Evolutionary conservation across 441 rosid species (phyloP), one percentile per base, ranked within the genome.

Genomic region (Pelargonium cotyledonis): DNA sequence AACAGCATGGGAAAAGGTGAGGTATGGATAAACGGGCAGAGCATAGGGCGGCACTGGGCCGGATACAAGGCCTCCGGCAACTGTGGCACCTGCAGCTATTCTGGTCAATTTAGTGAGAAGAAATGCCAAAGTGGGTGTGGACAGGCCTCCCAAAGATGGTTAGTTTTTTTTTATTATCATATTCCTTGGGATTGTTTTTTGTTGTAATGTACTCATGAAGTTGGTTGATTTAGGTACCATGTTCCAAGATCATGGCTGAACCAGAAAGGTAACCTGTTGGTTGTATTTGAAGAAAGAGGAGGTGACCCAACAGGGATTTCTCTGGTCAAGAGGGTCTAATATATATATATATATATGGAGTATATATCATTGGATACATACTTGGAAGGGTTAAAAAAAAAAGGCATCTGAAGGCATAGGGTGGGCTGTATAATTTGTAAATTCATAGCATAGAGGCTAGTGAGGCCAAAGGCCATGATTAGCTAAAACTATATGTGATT

Each of bases 1-100:
- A 76, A 82, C 74, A 82, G 85, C 78, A 88, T 88, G 90, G 89
- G 89, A 16, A 88, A 88, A 72, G 93, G 93, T 58, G 84, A 83
- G 73, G 67, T 86, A 40, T 88, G 93, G 93, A 78, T 88, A 46
- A 88, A 88, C 31, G 90, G 90, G 49, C 71, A 82, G 77, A 85
- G 83, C 77, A 83, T 88, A 35, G 93, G 93, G 55, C 83, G 90
- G 38, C 80, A 88, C 73, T 85, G 87, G 90, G 82, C 88, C 5
- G 82, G 67, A 26, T 83, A 84, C 40, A 80, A 65, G 65, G 90
- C 90, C 16, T 72, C 44, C 15, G 92, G 89, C 6, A 72, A 64
- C 26, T 86, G 90, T 1, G 79, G 82, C 0, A 68, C 66, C 10
- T 88, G 93, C 64, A 74, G 80, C 73, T 88, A 88, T 71, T 86